Base-by-base conservation (phyloP, 2,329 filamentous ascomycete species). In the Monilinia polystroma region DNA sequence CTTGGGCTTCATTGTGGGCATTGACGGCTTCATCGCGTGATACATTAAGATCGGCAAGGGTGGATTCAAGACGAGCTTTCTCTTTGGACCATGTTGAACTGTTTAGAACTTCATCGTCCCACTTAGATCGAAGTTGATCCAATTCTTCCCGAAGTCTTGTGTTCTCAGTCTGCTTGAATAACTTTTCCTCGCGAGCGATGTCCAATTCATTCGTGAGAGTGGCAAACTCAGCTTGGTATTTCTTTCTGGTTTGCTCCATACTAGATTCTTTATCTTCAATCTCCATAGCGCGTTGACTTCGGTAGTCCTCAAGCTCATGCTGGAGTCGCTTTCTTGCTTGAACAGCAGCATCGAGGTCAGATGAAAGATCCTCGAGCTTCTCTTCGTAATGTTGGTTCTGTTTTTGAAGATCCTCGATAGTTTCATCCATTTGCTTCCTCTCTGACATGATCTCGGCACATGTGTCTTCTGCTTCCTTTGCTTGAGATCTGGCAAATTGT, bases 71-170 rank as follows among this genome's bases (percentile, higher is more conserved):
- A 20, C 94, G 89, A 20, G 92, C 86, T 82, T 98, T 98, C 80
- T 99, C 94, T 81, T 99, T 99, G 16, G 93, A 93, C 93, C 95
- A 98, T 0, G 94, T 97, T 20, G 93, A 96, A 78, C 92, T 96
- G 80, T 98, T 98, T 73, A 98, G 86, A 14, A 98, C 92, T 79
- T 99, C 94, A 73, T 98, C 92, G 75, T 99, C 95, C 94, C 95
- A 98, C 80, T 98, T 98, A 72, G 89, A 93, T 71, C 95, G 88
- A 67, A 98, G 84, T 74, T 97, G 93, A 73, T 99, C 95, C 32
- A 98, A 87, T 79, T 99, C 95, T 76, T 98, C 94, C n/a, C 94
- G 90, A 64, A 99, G 84, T 55, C 92, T 88, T 20, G 90, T 86
- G 70, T 94, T 96, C 78, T 97, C 93, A 47, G 90, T 87, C 72